Conservation (phyloP, 441 rosid genomes). For the Erysimum cheiri region DNA sequence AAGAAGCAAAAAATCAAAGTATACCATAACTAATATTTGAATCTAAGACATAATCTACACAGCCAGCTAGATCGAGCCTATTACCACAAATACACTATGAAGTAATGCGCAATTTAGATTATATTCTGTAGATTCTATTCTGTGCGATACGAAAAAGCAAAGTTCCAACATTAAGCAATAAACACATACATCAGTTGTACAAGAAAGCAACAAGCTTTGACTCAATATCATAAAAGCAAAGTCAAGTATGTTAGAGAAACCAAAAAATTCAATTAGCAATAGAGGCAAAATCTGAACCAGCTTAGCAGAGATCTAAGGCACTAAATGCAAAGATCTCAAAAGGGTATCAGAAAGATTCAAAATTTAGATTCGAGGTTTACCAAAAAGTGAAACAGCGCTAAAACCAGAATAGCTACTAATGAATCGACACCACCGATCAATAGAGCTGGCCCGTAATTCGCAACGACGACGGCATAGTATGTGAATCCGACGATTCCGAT, state of each 20-base stretch:
- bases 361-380: constrained; percentile 29
- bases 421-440: constrained; percentile 63
- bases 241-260: neutral
- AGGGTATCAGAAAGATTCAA: constrained; percentile 13
- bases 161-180: neutral
- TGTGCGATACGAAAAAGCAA: neutral
- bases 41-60: neutral
- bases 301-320: neutral
- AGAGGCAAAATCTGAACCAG: neutral
- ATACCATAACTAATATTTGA: neutral
- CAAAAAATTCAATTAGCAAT: neutral
- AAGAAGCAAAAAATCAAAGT: neutral
- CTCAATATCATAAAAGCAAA: constrained; percentile 4
- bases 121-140: too few species aligned
- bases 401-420: constrained; percentile 47
- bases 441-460: constrained; percentile 69
- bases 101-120: neutral
- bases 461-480: constrained; percentile 67
- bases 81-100: neutral
- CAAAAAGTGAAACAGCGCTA: constrained; percentile 42
- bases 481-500: constrained; percentile 70
- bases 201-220: constrained; percentile 13
- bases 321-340: constrained; percentile 16
- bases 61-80: neutral
- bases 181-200: constrained; percentile 3